A percentile compares a stretch with the other conserved stretches of the same genome.
These are phyloP conservation scores for Puya raimondii DNA, from an alignment of 176 grass and related monocot genomes.

Conservation along the genomic window DNA sequence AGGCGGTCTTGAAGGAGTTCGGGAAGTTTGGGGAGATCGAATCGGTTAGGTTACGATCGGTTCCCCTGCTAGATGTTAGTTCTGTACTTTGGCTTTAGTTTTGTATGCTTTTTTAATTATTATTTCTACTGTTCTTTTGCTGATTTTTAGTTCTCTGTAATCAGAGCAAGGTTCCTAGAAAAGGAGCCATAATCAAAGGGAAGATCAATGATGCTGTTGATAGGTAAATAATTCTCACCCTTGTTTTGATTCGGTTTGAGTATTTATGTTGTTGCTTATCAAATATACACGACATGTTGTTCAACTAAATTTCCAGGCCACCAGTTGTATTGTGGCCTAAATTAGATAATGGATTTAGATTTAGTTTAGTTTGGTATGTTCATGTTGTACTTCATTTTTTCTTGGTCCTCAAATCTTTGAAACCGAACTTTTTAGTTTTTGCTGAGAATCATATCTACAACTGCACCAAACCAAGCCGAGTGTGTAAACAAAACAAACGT, in stretches of 20 bases:
- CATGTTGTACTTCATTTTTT: too few species aligned
- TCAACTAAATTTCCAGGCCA: background rate
- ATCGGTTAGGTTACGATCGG: conserved; percentile 78
- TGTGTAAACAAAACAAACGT: too few species aligned
- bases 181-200: conserved; percentile 53
- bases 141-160: conserved; percentile 6
- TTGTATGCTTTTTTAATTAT: background rate
- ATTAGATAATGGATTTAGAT: too few species aligned
- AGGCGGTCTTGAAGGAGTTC: conserved; percentile 61
- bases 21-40: conserved; percentile 62
- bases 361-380: too few species aligned
- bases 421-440: too few species aligned
- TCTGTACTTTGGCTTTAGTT: background rate
- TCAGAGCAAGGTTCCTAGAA: conserved; percentile 80
- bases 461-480: too few species aligned
- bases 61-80: conserved; percentile 78
- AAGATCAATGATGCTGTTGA: conserved; percentile 63
- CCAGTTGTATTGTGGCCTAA: too few species aligned
- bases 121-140: background rate
- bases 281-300: background rate
- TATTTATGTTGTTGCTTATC: background rate
- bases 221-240: conserved; percentile 31
- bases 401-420: too few species aligned
- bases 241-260: background rate
- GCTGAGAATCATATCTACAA: too few species aligned